Conservation (phyloP, 2,329 filamentous ascomycete species). For the Zymoseptoria brevis region DNA sequence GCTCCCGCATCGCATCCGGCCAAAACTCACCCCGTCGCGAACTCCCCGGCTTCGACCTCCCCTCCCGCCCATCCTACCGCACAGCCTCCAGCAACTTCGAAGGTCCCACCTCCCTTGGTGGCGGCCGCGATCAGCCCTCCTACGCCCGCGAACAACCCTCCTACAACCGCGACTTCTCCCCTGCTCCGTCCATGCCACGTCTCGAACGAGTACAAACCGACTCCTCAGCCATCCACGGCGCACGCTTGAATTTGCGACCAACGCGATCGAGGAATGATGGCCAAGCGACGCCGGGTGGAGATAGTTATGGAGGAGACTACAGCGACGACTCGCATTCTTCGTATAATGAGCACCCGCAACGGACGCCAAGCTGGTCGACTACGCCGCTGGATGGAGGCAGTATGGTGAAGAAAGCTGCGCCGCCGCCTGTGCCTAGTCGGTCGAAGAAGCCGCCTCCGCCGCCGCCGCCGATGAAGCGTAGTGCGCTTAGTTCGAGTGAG, state of each 20-base stretch:
- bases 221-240: conserved; percentile 41
- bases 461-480: conserved; percentile 57
- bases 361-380: conserved; percentile 44
- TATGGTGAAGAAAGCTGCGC: conserved; percentile 51
- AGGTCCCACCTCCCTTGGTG: conserved; percentile 39
- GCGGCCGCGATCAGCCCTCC: not conserved
- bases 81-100: conserved; percentile 49
- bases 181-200: conserved; percentile 35
- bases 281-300: conserved; percentile 30
- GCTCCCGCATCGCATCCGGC: conserved; percentile 38
- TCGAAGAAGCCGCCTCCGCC: conserved; percentile 56
- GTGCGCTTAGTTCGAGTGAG: conserved; percentile 37
- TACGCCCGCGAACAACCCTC: not conserved
- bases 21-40: conserved; percentile 36
- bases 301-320: conserved; percentile 48
- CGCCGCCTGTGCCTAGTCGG: conserved; percentile 50
- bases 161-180: conserved; percentile 41
- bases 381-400: conserved; percentile 9
- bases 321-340: conserved; percentile 43
- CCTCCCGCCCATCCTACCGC: conserved; percentile 39
- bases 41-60: conserved; percentile 36
- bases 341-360: conserved; percentile 26
- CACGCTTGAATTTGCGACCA: conserved; percentile 41
- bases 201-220: conserved; percentile 50
- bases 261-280: conserved; percentile 24